phyloP scores from a whole-genome alignment of 179 eudicot species.

The Spergularia azorica region DNA sequence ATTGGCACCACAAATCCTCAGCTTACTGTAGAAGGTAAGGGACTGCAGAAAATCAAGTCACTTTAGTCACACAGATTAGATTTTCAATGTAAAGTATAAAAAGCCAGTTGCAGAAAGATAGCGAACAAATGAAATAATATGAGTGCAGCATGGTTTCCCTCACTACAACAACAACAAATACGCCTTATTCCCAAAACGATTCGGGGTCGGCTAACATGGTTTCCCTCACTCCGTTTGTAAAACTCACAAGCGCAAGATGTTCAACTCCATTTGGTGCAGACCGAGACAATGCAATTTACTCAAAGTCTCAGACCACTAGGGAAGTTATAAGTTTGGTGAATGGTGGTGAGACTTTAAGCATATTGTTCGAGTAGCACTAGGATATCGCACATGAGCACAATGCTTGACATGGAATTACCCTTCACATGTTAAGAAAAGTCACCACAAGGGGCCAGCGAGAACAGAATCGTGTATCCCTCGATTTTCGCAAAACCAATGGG shows the following conservation, averaged over 20 bases:
- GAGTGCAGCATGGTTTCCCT: not conserved
- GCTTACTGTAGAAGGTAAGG: constrained; percentile 56
- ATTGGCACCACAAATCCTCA: constrained; percentile 16
- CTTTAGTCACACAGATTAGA: constrained; percentile 11
- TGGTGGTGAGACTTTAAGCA: too few species aligned
- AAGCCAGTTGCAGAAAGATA: not conserved
- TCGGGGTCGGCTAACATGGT: too few species aligned
- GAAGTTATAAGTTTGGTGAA: not conserved
- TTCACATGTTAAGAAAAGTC: not conserved
- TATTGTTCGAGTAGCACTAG: not conserved
- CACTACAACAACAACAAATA: not conserved
- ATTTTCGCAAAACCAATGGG: not conserved
- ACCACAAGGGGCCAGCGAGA: not conserved
- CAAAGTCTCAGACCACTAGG: not conserved
- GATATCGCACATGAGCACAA: not conserved
- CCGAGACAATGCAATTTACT: not conserved
- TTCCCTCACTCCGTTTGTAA: not conserved
- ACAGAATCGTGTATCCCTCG: not conserved
- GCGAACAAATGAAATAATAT: not conserved
- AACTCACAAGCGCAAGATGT: not conserved
- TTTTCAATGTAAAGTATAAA: not conserved
- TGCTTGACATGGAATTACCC: not conserved
- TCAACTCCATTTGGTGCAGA: not conserved
- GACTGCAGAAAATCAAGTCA: constrained; percentile 50
- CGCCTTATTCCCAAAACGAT: too few species aligned